These are phyloP conservation scores for Limtongia smithiae DNA, from an alignment of 805 yeast species.

Conservation along the genomic window DNA sequence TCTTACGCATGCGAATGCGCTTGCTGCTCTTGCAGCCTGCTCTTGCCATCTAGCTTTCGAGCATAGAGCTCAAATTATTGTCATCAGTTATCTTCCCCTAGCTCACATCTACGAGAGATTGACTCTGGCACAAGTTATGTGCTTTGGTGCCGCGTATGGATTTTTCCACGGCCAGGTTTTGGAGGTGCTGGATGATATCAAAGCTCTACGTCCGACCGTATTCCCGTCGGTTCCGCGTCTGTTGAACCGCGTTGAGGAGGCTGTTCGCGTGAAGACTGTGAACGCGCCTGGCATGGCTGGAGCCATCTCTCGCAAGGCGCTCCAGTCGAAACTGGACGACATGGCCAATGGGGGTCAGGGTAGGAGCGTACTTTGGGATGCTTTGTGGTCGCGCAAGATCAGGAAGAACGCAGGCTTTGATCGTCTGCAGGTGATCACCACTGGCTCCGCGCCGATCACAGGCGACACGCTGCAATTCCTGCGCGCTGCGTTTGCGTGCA, in stretches of 20 bases:
- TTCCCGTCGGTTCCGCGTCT: conserved; percentile 63
- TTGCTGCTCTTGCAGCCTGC: conserved; percentile 19
- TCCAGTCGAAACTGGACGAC: conserved; percentile 41
- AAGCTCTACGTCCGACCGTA: conserved; percentile 50
- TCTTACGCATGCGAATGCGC: conserved; percentile 46
- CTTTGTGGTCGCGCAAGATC: conserved; percentile 45
- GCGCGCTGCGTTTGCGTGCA: conserved; percentile 55
- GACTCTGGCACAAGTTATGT: conserved; percentile 42
- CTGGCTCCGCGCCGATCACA: conserved; percentile 72
- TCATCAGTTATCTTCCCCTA: conserved; percentile 48
- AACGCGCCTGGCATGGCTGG: conserved; percentile 48
- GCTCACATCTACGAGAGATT: conserved; percentile 59
- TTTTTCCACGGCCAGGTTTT: conserved; percentile 52
- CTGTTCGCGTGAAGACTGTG: conserved; percentile 49
- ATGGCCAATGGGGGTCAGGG: conserved; percentile 42
- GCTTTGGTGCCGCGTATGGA: conserved; percentile 50
- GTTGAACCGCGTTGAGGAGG: conserved; percentile 58
- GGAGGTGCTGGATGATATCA: conserved; percentile 59
- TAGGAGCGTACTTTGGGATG: conserved; percentile 40
- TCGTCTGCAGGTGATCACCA: conserved; percentile 40
- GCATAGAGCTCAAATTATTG: conserved; percentile 40
- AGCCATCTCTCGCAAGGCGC: conserved; percentile 41
- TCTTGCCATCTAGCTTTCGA: neutral
- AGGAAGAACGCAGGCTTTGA: conserved; percentile 48
- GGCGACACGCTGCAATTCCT: conserved; percentile 57